Percentiles rank a stretch among this genome's conserved stretches.
These are phyloP conservation scores for Irpex lacteus DNA, from an alignment of 1,284 basidiomycete species.

Conservation along the genomic window DNA sequence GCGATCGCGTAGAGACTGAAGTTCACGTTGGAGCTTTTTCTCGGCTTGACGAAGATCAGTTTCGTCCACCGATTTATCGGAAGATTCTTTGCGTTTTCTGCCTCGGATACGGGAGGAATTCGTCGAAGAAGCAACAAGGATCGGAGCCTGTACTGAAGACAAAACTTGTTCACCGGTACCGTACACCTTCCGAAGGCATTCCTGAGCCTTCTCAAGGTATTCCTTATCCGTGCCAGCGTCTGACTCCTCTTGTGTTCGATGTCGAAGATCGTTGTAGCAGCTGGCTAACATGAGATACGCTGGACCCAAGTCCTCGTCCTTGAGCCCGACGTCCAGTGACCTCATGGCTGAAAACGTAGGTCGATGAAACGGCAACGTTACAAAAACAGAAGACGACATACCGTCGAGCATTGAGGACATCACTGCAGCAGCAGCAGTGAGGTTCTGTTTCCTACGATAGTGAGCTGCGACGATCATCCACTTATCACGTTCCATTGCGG, in stretches of 20 bases:
- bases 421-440: conserved; percentile 42
- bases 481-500: conserved; percentile 41
- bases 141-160: background rate
- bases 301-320: conserved; percentile 41
- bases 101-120: background rate
- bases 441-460: conserved; percentile 48
- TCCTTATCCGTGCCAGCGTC: conserved; percentile 24
- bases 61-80: background rate
- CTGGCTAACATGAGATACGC: conserved; percentile 50
- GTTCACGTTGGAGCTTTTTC: conserved; percentile 33
- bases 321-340: conserved; percentile 28
- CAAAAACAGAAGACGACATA: conserved; percentile 17
- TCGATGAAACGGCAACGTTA: background rate
- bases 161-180: conserved; percentile 23
- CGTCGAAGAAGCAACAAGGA: background rate
- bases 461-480: conserved; percentile 55
- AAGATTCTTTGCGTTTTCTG: background rate
- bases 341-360: conserved; percentile 36
- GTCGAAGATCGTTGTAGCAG: conserved; percentile 48
- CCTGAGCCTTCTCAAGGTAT: conserved; percentile 39
- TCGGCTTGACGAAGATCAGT: background rate
- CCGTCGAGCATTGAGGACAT: conserved; percentile 48
- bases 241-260: conserved; percentile 16
- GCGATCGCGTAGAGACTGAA: conserved; percentile 38
- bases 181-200: conserved; percentile 52